A percentile compares a stretch with the other conserved stretches of the same genome.
Evolutionary conservation across 176 grass and related monocot species (phyloP).

Genomic region (Pharus latifolius): DNA sequence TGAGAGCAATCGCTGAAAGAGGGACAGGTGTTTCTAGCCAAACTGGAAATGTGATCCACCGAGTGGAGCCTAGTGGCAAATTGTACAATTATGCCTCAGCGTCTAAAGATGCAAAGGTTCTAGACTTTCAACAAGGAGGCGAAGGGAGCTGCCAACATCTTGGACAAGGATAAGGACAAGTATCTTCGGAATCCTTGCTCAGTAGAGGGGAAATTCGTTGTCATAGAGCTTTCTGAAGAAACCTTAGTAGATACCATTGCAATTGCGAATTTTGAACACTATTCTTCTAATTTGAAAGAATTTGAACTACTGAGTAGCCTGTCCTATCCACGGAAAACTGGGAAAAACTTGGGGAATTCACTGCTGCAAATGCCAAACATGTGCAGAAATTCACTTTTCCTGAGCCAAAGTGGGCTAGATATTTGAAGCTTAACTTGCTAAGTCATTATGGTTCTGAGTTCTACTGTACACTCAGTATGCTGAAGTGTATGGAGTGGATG

Average conservation of each 20-base stretch:
- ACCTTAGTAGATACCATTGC: conserved; percentile 80
- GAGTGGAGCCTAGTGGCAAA: conserved; percentile 79
- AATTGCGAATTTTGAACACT: conserved; percentile 94
- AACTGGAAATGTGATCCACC: conserved; percentile 55
- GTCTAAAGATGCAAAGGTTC: conserved; percentile 75
- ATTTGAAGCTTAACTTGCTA: conserved; percentile 77
- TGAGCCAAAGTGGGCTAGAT: conserved; percentile 84
- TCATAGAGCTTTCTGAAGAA: conserved; percentile 95
- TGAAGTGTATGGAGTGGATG: conserved; percentile 97
- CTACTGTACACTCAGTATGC: conserved; percentile 83
- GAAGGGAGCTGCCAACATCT: conserved; percentile 89
- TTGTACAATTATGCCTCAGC: conserved; percentile 88
- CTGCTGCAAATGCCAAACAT: conserved; percentile 61
- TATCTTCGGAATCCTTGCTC: conserved; percentile 97
- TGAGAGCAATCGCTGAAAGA: conserved; percentile 50
- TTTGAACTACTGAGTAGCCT: conserved; percentile 73
- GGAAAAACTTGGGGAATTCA: conserved; percentile 75
- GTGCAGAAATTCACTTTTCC: conserved; percentile 58
- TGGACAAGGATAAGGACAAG: conserved; percentile 95
- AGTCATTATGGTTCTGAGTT: conserved; percentile 94
- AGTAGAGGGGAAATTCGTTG: conserved; percentile 75
- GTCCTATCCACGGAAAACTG: conserved; percentile 72
- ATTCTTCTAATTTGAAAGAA: conserved; percentile 84
- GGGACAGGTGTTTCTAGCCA: conserved; percentile 39
- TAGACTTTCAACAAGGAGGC: conserved; percentile 91